These are phyloP conservation scores for Epichloe sibirici DNA, from an alignment of 2,329 filamentous ascomycete genomes.

Conservation along the genomic window DNA sequence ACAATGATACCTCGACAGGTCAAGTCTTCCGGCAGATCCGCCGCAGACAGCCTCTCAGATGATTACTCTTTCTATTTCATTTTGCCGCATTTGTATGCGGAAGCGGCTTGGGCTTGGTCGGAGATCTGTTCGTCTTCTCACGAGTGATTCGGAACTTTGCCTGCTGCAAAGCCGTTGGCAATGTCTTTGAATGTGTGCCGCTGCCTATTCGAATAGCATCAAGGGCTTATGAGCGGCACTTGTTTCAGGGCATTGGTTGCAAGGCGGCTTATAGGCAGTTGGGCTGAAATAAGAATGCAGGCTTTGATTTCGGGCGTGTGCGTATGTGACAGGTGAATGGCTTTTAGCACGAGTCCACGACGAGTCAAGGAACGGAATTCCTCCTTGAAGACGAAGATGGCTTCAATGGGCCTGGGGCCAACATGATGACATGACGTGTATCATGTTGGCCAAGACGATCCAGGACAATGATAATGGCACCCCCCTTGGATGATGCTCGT, in stretches of 20 bases:
- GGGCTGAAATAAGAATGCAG: conserved; percentile 4
- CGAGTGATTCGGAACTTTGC: background rate
- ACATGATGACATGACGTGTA: background rate
- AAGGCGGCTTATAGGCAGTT: conserved; percentile 3
- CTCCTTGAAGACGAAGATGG: background rate
- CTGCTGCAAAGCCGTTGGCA: background rate
- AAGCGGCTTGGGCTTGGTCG: background rate
- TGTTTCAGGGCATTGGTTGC: background rate
- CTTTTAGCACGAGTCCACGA: background rate
- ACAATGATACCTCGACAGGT: conserved; percentile 2
- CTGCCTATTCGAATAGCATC: background rate
- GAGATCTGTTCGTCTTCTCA: background rate
- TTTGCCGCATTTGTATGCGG: background rate
- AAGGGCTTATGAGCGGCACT: background rate
- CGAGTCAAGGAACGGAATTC: background rate
- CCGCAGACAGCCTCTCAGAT: background rate
- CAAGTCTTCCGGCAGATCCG: background rate
- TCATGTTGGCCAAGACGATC: background rate
- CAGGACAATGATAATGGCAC: conserved; percentile 3
- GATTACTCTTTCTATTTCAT: background rate
- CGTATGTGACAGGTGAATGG: conserved; percentile 5
- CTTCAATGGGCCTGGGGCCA: background rate
- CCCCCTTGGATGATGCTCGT: background rate
- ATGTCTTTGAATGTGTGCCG: background rate
- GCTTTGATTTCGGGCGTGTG: conserved; percentile 4